These are phyloP conservation scores for Xylaria sp. DNA, from an alignment of 2,329 filamentous ascomycete genomes.

Conservation along the genomic window DNA sequence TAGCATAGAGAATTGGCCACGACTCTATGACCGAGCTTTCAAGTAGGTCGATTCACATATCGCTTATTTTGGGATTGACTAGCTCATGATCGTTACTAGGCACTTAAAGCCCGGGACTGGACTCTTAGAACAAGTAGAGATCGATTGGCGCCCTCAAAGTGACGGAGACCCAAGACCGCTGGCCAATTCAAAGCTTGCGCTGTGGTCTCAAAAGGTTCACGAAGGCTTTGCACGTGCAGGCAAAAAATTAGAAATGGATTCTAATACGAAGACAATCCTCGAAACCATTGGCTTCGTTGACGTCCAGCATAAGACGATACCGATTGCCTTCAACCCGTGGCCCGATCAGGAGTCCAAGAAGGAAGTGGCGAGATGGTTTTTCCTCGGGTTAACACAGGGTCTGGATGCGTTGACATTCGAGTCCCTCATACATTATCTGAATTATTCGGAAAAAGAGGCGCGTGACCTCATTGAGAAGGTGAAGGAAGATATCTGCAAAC, in stretches of 20 bases:
- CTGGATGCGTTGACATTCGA: slow-evolving; percentile 68
- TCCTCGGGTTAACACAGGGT: slow-evolving; percentile 67
- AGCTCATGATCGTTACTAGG: slow-evolving; percentile 37
- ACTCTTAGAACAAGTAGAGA: slow-evolving; percentile 80
- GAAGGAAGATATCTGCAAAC: slow-evolving; percentile 62
- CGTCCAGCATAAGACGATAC: slow-evolving; percentile 63
- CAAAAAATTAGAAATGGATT: slow-evolving; percentile 58
- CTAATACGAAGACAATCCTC: slow-evolving; percentile 54
- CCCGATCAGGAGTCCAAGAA: slow-evolving; percentile 57
- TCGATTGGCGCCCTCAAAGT: slow-evolving; percentile 73
- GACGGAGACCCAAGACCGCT: slow-evolving; percentile 48
- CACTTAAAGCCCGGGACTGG: slow-evolving; percentile 73
- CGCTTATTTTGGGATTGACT: neutral
- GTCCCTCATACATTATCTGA: slow-evolving; percentile 58
- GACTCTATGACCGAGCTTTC: slow-evolving; percentile 66
- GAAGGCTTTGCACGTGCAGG: slow-evolving; percentile 61
- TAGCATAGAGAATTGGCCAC: slow-evolving; percentile 69
- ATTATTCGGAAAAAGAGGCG: slow-evolving; percentile 56
- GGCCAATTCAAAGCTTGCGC: slow-evolving; percentile 49
- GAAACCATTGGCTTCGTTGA: slow-evolving; percentile 72
- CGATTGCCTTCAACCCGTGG: slow-evolving; percentile 71
- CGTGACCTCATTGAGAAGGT: slow-evolving; percentile 61
- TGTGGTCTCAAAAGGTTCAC: slow-evolving; percentile 66
- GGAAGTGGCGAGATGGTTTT: slow-evolving; percentile 76
- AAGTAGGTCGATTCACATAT: slow-evolving; percentile 42